A percentile compares a stretch with the other conserved stretches of the same genome.
Evolutionary conservation across 2,329 filamentous ascomycete species (phyloP).

Genomic region (Aspergillus novofumigatus): DNA sequence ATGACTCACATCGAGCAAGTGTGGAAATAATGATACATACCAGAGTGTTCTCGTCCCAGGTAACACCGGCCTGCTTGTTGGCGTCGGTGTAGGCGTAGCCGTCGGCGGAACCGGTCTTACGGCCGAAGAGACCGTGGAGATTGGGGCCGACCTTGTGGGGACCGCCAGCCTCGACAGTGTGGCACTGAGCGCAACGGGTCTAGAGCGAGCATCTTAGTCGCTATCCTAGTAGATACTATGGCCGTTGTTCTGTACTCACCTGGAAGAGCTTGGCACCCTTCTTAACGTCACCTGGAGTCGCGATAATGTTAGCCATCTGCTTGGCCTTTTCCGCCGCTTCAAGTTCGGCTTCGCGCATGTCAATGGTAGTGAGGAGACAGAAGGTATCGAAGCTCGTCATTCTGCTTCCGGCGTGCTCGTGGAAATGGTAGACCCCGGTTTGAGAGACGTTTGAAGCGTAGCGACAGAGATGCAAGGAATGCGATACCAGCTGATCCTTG

Average conservation of each 20-base stretch:
- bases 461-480: not conserved
- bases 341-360: constrained; percentile 22
- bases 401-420: not conserved
- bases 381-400: constrained; percentile 26
- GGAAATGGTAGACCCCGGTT: constrained; percentile 10
- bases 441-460: not conserved
- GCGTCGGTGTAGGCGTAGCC: constrained; percentile 98
- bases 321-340: constrained; percentile 14
- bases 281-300: constrained; percentile 71
- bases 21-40: constrained; percentile 47
- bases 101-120: constrained; percentile 84
- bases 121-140: constrained; percentile 95
- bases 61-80: constrained; percentile 96
- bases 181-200: constrained; percentile 97
- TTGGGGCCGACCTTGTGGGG: constrained; percentile 98
- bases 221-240: not conserved
- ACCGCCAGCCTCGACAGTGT: constrained; percentile 86
- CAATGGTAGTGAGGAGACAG: constrained; percentile 18
- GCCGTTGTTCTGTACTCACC: constrained; percentile 37
- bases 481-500: not conserved
- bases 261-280: constrained; percentile 99
- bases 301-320: constrained; percentile 24
- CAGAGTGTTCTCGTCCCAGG: constrained; percentile 81
- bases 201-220: constrained; percentile 22
- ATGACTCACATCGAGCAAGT: not conserved